Conservation (phyloP, 2,329 filamentous ascomycete species). For the Graphilbum fragrans region DNA sequence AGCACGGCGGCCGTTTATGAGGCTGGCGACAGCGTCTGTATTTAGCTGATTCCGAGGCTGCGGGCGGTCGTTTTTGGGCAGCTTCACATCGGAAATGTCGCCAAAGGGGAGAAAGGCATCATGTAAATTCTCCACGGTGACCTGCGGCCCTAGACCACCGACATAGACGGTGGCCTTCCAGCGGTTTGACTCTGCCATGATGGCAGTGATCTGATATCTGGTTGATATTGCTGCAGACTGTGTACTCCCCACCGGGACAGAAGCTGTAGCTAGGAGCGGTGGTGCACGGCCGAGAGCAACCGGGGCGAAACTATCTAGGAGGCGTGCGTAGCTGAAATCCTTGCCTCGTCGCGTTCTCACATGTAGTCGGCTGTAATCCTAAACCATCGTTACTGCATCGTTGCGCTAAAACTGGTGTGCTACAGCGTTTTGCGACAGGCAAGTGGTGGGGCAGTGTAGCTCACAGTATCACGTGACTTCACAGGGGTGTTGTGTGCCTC, state of each 20-base stretch:
- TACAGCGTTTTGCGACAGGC: too few relatives aligned
- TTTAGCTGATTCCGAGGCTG: not conserved
- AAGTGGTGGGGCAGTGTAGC: not conserved
- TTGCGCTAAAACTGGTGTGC: too few relatives aligned
- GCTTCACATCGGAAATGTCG: constrained; percentile 80
- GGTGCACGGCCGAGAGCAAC: too few relatives aligned
- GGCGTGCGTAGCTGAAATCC: too few relatives aligned
- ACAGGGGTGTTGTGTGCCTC: constrained; percentile 2
- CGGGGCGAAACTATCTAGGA: too few relatives aligned
- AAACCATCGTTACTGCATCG: too few relatives aligned
- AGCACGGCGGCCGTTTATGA: not conserved
- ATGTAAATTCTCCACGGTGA: constrained; percentile 63
- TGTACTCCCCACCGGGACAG: too few relatives aligned
- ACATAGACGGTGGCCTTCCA: constrained; percentile 91
- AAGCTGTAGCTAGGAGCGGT: too few relatives aligned
- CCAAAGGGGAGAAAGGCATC: constrained; percentile 96
- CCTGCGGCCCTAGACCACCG: constrained; percentile 70
- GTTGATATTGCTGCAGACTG: not conserved
- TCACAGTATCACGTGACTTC: constrained; percentile 5
- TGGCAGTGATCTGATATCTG: too few relatives aligned
- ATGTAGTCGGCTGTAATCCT: too few relatives aligned
- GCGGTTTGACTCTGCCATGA: constrained; percentile 73
- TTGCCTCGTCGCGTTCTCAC: too few relatives aligned
- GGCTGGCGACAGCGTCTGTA: not conserved
- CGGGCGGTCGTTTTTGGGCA: constrained; percentile 65